phyloP scores from a whole-genome alignment of 257 asterid genomes.

The Solanum pinnatisectum region DNA sequence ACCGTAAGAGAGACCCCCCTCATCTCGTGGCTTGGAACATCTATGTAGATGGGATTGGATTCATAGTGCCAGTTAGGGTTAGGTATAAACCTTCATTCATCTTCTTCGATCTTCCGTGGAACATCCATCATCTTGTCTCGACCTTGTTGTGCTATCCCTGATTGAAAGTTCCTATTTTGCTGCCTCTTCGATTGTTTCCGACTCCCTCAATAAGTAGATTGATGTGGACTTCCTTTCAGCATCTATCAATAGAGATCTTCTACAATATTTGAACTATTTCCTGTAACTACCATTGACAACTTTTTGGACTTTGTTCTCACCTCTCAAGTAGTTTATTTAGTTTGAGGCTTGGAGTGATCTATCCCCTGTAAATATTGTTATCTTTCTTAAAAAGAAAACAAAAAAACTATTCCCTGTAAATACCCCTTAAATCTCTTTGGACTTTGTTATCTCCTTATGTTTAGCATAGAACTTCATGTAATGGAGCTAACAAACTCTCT shows the following conservation, averaged over 20 bases:
- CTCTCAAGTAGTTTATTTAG: background rate
- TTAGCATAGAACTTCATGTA: background rate
- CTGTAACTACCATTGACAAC: background rate
- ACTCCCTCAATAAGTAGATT: background rate
- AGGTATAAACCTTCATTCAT: background rate
- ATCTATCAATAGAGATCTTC: background rate
- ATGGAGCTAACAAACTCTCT: background rate
- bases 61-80: background rate
- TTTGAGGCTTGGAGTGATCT: background rate
- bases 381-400: background rate
- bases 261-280: background rate
- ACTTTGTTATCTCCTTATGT: background rate
- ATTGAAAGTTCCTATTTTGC: background rate
- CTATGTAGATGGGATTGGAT: background rate
- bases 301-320: background rate
- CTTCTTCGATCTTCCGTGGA: background rate
- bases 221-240: background rate
- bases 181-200: background rate
- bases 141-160: background rate
- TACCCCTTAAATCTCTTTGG: background rate
- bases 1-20: background rate
- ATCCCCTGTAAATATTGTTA: background rate
- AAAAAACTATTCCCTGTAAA: background rate
- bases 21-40: background rate
- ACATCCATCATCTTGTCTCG: background rate